Evolutionary conservation across 768 basidiomycete species (phyloP).

Genomic region (Kwoniella mangroviensis): DNA sequence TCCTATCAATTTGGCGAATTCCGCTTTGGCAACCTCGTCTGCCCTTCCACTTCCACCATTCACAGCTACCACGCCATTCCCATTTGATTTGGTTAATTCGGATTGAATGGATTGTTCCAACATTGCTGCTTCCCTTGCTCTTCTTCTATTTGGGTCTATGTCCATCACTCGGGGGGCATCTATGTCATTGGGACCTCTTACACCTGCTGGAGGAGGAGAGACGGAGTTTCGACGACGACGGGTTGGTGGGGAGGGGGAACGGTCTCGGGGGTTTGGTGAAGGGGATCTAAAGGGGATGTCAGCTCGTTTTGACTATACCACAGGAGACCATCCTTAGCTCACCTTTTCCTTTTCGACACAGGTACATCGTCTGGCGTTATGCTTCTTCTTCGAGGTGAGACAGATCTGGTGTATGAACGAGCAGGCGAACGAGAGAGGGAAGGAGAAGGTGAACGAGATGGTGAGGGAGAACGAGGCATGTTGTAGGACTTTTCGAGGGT

Average conservation of each 20-base stretch:
- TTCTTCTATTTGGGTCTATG: conserved; percentile 74
- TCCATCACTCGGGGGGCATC: conserved; percentile 63
- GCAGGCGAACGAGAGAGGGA: conserved; percentile 23
- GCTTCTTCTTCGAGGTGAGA: conserved; percentile 19
- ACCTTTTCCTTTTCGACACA: conserved; percentile 40
- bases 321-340: too few relatives aligned
- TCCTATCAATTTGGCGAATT: conserved; percentile 81
- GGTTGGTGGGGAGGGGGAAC: conserved; percentile 55
- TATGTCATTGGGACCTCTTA: conserved; percentile 30
- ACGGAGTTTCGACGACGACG: conserved; percentile 55
- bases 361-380: conserved; percentile 32
- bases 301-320: too few relatives aligned
- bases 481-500: conserved; percentile 1
- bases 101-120: conserved; percentile 65
- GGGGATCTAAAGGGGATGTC: conserved; percentile 42
- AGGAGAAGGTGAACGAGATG: conserved; percentile 27
- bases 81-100: conserved; percentile 69
- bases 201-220: conserved; percentile 11
- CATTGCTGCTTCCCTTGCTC: conserved; percentile 68
- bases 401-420: conserved; percentile 14
- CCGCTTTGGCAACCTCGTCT: conserved; percentile 70
- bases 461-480: conserved; percentile 37
- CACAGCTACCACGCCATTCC: conserved; percentile 63
- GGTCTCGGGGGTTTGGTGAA: conserved; percentile 51
- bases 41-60: conserved; percentile 57